Conservation (phyloP, 75 land plant species). For the Sequoiadendron giganteum region DNA sequence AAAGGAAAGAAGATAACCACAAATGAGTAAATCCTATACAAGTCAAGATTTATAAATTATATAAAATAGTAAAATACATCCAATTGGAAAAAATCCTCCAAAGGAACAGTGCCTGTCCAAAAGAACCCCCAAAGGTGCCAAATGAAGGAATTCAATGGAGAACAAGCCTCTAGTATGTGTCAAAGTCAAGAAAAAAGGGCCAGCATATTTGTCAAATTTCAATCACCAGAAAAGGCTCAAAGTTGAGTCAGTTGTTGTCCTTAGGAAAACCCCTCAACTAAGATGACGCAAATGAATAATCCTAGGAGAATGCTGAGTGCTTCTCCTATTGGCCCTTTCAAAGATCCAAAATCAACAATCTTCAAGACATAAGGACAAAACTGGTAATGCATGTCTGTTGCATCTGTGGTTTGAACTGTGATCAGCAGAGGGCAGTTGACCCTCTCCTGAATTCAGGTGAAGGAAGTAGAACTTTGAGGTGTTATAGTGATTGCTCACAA, state of each 20-base stretch:
- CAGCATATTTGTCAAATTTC: not conserved
- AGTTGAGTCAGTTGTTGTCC: not conserved
- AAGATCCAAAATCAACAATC: not conserved
- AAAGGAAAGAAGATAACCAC: no score
- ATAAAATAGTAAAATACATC: no score
- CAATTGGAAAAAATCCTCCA: not conserved
- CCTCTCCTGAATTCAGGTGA: not conserved
- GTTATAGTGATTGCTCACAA: not conserved
- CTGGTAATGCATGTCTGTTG: not conserved
- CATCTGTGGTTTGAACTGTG: not conserved
- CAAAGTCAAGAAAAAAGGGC: not conserved
- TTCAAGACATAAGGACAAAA: not conserved
- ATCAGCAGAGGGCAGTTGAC: not conserved
- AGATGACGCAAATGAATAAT: not conserved
- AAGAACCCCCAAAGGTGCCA: not conserved
- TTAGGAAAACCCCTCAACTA: not conserved
- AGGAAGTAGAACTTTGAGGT: not conserved
- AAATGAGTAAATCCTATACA: not conserved
- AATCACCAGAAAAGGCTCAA: not conserved
- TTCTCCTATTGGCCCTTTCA: not conserved
- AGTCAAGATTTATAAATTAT: no score
- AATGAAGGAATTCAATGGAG: not conserved
- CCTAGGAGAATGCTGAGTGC: not conserved
- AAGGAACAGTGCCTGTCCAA: not conserved
- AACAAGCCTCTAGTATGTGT: not conserved